Base-by-base conservation (phyloP, 2,329 filamentous ascomycete species). In the Paracoccidioides lutzii region DNA sequence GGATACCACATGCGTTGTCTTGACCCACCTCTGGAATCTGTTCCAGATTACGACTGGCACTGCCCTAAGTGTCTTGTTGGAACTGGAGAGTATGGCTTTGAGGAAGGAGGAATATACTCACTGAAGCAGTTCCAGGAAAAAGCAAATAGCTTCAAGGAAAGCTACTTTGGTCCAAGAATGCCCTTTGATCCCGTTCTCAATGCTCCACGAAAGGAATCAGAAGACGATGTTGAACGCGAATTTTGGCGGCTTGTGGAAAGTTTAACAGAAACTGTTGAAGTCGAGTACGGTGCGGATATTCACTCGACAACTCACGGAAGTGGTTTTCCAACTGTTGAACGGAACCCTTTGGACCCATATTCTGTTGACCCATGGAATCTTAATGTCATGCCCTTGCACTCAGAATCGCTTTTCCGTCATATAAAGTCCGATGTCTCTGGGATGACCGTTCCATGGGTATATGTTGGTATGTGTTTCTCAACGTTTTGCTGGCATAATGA, bases 401-500 rank as follows among this genome's bases (percentile, higher is more conserved):
- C 86, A 0, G 91, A 97, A 53, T 96, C 90, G 50, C 76, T 98
- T 0, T 98, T 98, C 75, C 82, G 91, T 51, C 88, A 98, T 64
- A 97, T 98, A 76, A 97, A 97, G 69, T 89, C 91, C 0, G 93
- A 98, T 66, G 94, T 98, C 54, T 97, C 93, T 1, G 93, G 93
- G 41, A 98, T 98, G 93, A 98, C 93, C 0, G 91, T 98, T 6
- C 93, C 93, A 0, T 98, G 93, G 93, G 83, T 98, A 3, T 98
- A 98, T 67, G 93, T 98, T 3, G 93, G 93, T 59, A 98, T 98
- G 93, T 94, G 95, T 42, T 98, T 98, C 69, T 98, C 93, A 0
- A 97, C 93, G 0, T 98, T 98, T 67, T 98, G 93, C 71, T 98
- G 93, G 93, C 93, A 98, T 69, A 96, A 95, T 60, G 93, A 98